Evolutionary conservation across 306 rosid species (phyloP).

Genomic region (Albizia julibrissin): DNA sequence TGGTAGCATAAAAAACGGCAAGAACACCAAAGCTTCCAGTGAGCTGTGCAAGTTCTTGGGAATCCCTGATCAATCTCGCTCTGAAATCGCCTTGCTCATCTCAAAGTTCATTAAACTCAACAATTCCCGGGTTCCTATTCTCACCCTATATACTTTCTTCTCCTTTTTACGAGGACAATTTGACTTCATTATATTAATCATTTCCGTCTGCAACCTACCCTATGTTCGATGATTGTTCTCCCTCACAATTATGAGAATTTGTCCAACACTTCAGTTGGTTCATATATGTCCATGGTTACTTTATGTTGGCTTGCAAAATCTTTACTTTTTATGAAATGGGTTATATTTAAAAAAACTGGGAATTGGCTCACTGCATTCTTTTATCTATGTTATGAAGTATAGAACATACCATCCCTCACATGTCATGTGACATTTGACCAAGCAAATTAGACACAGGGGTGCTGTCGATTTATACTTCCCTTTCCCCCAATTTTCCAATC

Average conservation of each 20-base stretch:
- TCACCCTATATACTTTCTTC: neutral
- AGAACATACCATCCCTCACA: neutral
- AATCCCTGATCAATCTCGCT: conserved; percentile 52
- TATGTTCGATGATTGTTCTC: conserved; percentile 41
- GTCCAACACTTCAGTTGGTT: neutral
- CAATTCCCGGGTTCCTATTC: conserved; percentile 40
- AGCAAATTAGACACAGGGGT: neutral
- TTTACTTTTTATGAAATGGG: neutral
- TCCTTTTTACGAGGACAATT: neutral
- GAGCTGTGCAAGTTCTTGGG: conserved; percentile 59
- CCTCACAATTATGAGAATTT: neutral
- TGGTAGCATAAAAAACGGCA: conserved; percentile 32
- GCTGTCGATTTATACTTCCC: neutral
- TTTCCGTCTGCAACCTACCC: neutral
- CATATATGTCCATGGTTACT: neutral
- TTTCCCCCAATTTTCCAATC: neutral
- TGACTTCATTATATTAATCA: neutral
- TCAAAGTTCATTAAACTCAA: conserved; percentile 65
- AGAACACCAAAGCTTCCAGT: conserved; percentile 40
- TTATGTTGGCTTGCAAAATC: neutral
- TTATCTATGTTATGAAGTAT: neutral
- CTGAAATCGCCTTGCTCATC: conserved; percentile 43
- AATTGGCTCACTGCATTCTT: neutral
- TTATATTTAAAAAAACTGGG: neutral
- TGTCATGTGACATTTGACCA: neutral